Conservation (phyloP, 2,329 filamentous ascomycete species). For the Calonectria montana region DNA sequence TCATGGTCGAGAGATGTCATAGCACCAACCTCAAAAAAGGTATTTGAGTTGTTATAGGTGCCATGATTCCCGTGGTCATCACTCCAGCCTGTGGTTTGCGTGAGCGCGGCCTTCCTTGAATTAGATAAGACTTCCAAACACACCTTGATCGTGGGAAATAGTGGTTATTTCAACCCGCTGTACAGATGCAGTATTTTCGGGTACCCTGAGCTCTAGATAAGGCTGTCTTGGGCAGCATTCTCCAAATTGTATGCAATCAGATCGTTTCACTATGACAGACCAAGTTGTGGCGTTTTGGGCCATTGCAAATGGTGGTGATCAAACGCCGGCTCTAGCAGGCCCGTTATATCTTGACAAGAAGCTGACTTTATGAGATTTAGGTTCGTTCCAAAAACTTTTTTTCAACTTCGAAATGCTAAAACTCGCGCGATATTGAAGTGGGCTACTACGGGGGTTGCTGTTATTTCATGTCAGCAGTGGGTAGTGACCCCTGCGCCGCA, state of each 20-base stretch:
- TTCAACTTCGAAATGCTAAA: background rate
- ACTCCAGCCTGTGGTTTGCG: background rate
- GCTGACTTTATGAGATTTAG: background rate
- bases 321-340: too few species aligned
- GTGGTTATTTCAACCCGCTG: background rate
- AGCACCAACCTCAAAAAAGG: background rate
- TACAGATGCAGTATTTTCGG: background rate
- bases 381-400: too few species aligned
- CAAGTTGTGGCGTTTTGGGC: background rate
- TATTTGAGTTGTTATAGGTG: background rate
- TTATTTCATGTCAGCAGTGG: background rate
- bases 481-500: background rate
- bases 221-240: conserved; percentile 8
- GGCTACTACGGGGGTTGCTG: background rate
- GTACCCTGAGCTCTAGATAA: background rate
- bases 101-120: background rate
- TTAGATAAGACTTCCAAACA: background rate
- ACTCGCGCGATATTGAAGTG: background rate
- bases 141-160: background rate
- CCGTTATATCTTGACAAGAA: too few species aligned
- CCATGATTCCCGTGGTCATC: background rate
- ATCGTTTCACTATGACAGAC: background rate
- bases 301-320: background rate
- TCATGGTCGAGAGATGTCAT: background rate
- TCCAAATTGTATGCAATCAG: background rate